phyloP scores from a whole-genome alignment of 2,329 filamentous ascomycete genomes.

The Myriosclerotinia scirpicola region DNA sequence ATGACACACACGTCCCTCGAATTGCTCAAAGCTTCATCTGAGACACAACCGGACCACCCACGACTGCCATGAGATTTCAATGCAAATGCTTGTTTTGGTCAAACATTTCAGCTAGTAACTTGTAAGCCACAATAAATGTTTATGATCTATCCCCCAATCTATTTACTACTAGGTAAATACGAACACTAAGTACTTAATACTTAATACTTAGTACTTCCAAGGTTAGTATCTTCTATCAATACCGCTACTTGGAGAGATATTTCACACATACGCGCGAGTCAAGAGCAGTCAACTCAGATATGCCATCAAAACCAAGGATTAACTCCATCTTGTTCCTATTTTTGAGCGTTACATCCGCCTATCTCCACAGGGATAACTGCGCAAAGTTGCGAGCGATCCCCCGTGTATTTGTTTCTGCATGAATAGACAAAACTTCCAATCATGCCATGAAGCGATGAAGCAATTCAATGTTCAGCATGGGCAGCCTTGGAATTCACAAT shows the following conservation, averaged over 20 bases:
- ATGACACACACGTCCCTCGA: background rate
- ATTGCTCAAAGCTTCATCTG: slow-evolving; percentile 15
- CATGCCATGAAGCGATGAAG: background rate
- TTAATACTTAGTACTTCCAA: too few species aligned
- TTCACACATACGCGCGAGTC: slow-evolving; percentile 3
- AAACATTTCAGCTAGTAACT: slow-evolving; percentile 8
- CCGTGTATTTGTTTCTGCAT: slow-evolving; percentile 6
- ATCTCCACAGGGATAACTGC: background rate
- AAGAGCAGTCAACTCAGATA: slow-evolving; percentile 8
- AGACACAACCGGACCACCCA: slow-evolving; percentile 2
- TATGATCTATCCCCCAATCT: too few species aligned
- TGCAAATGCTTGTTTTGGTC: background rate
- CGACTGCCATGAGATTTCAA: background rate
- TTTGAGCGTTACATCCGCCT: slow-evolving; percentile 10
- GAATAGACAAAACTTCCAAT: slow-evolving; percentile 4
- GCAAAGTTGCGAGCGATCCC: slow-evolving; percentile 10
- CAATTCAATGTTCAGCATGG: background rate
- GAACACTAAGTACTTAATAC: too few species aligned
- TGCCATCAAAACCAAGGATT: slow-evolving; percentile 1
- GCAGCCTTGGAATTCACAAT: background rate
- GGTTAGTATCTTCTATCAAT: background rate
- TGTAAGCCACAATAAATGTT: slow-evolving; percentile 4
- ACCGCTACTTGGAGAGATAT: background rate
- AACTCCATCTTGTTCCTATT: slow-evolving; percentile 4
- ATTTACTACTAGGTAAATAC: background rate